phyloP scores from a whole-genome alignment of 2,329 filamentous ascomycete genomes.

The Arachnomyces sp. region DNA sequence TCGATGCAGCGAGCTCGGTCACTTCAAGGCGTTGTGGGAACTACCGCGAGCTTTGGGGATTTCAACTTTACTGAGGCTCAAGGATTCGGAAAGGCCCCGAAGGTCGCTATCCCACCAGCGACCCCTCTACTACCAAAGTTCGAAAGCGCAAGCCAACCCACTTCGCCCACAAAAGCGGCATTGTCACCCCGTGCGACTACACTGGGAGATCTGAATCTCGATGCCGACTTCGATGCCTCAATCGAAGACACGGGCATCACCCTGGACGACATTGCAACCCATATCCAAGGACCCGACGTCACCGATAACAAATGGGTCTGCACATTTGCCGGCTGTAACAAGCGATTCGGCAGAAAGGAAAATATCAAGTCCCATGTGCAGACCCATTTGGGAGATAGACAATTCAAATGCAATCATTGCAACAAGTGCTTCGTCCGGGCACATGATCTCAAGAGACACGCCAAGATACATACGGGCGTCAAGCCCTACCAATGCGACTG shows the following conservation, averaged over 20 bases:
- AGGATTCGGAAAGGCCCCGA: slow-evolving; percentile 19
- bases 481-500: slow-evolving; percentile 94
- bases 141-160: slow-evolving; percentile 9
- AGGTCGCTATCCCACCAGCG: slow-evolving; percentile 23
- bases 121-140: slow-evolving; percentile 18
- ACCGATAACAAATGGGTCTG: slow-evolving; percentile 73
- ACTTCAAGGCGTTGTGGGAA: slow-evolving; percentile 36
- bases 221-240: slow-evolving; percentile 51
- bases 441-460: slow-evolving; percentile 93
- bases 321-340: slow-evolving; percentile 68
- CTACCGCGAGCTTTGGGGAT: slow-evolving; percentile 26
- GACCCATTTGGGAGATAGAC: slow-evolving; percentile 91
- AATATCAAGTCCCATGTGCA: slow-evolving; percentile 99
- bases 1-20: slow-evolving; percentile 40
- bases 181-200: slow-evolving; percentile 37
- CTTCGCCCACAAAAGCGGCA: slow-evolving; percentile 26
- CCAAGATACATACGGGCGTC: slow-evolving; percentile 93
- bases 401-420: slow-evolving; percentile 89
- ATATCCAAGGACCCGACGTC: slow-evolving; percentile 63
- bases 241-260: slow-evolving; percentile 75
- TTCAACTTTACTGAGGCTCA: slow-evolving; percentile 23
- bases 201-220: slow-evolving; percentile 42
- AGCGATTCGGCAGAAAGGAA: slow-evolving; percentile 92
- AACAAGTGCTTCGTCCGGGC: slow-evolving; percentile 94
- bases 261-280: slow-evolving; percentile 70